phyloP scores from a whole-genome alignment of 139 green algal genomes.

The Micractinium conductrix region DNA sequence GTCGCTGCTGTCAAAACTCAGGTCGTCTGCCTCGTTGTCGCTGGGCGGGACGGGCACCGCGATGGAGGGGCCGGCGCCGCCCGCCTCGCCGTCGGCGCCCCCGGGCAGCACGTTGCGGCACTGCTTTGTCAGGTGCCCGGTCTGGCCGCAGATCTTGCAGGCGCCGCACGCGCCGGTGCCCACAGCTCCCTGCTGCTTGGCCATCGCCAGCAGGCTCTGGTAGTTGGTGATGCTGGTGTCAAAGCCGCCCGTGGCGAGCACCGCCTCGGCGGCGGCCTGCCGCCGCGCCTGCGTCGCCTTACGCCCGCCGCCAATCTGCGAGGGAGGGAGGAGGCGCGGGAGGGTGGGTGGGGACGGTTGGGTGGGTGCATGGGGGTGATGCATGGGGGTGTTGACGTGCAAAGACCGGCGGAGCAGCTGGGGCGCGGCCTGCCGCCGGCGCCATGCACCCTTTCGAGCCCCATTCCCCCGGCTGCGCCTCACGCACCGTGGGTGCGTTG shows the following conservation, averaged over 20 bases:
- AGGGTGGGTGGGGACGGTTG: neutral
- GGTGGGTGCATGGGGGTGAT: neutral
- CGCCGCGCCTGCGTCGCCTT: constrained; percentile 50
- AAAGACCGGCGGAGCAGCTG: too few relatives aligned
- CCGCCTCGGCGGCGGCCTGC: constrained; percentile 66
- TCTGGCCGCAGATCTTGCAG: constrained; percentile 84
- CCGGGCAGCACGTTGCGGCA: constrained; percentile 70
- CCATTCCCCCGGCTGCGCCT: too few relatives aligned
- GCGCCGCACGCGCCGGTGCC: constrained; percentile 68
- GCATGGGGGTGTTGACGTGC: too few relatives aligned
- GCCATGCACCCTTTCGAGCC: neutral
- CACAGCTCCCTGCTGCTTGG: constrained; percentile 68
- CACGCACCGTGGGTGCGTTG: constrained; percentile 62
- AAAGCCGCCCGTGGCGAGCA: constrained; percentile 75
- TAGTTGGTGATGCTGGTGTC: constrained; percentile 72
- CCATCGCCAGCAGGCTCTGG: constrained; percentile 70
- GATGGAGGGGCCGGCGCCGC: constrained; percentile 3
- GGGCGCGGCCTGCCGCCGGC: neutral
- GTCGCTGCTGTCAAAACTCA: constrained; percentile 17
- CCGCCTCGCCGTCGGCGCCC: constrained; percentile 9
- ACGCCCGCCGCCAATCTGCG: constrained; percentile 41
- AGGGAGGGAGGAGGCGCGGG: neutral
- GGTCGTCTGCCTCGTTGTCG: constrained; percentile 35
- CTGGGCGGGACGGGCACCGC: neutral
- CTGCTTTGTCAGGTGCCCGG: constrained; percentile 91